Evolutionary conservation across 331 rosid species (phyloP), one percentile per base, ranked within the genome.

Genomic region (Rosa hybrid): DNA sequence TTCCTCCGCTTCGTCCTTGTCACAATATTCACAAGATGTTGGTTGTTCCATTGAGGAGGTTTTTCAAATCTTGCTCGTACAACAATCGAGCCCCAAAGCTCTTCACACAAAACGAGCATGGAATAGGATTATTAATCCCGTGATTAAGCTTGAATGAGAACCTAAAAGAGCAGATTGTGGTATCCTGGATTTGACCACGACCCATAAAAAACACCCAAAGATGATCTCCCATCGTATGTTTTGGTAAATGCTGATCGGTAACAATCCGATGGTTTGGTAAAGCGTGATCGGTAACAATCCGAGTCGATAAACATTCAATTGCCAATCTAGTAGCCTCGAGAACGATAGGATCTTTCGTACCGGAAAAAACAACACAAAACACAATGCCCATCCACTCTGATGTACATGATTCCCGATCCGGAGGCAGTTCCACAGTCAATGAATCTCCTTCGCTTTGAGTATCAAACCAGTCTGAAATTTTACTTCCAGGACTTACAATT

Each of bases 11-110:
- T 30, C 34, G 3, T 30, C 34, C 34, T 30, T 30, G 34, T 30
- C 34, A 30, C 34, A 30, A 30, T 30, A 30, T 30, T 30, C 34
- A 30, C 34, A 30, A 30, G 34, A 30, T 30, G 34, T 30, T 30
- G 34, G 34, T 30, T 30, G 34, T 30, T 2, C 34, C 34, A 30
- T 30, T 30, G 34, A 30, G 16, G n/a, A 56, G 34, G 5, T 74
- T 12, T 41, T 56, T 5, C 78, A 56, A 39, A 74, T 74, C 78
- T 53, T 39, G 51, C 54, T 57, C 17, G 9, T 20, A 74, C 78
- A 56, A 67, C 53, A 39, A 12, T 4, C 69, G 53, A 2, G 41
- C 68, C 30, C 68, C 69, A 1, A 53, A 56, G 39, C 13, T 46
- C 34, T 69, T 42, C 74, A 69, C 38, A 30, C 34, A 30, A 30